phyloP scores from a whole-genome alignment of 2,329 filamentous ascomycete species.

The Exophiala dermatitidis region DNA sequence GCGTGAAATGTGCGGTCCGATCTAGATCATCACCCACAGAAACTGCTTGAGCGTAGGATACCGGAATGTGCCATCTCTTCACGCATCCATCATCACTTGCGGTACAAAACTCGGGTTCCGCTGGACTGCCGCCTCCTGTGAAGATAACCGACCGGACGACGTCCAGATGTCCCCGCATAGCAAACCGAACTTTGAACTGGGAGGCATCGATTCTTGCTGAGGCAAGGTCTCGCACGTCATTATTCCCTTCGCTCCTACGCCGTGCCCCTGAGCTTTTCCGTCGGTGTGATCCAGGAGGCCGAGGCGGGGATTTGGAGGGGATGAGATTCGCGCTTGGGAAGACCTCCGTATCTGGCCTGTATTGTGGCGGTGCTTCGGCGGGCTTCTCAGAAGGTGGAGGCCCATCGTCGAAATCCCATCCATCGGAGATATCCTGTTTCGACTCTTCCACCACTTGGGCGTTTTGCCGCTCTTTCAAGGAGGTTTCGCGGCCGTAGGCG shows the following conservation, averaged over 20 bases:
- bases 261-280: constrained; percentile 73
- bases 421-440: constrained; percentile 55
- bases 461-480: constrained; percentile 38
- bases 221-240: constrained; percentile 51
- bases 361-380: constrained; percentile 46
- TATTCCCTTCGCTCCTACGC: constrained; percentile 54
- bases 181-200: constrained; percentile 88
- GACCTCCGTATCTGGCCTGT: constrained; percentile 73
- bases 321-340: constrained; percentile 77
- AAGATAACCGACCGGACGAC: constrained; percentile 93
- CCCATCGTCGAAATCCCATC: constrained; percentile 88
- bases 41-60: constrained; percentile 50
- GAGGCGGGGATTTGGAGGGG: constrained; percentile 70
- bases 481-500: constrained; percentile 48
- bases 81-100: constrained; percentile 91
- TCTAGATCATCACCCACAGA: constrained; percentile 71
- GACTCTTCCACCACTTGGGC: constrained; percentile 35
- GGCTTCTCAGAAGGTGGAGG: constrained; percentile 42
- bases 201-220: constrained; percentile 58
- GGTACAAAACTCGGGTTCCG: constrained; percentile 94
- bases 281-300: constrained; percentile 57
- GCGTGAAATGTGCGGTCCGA: constrained; percentile 88
- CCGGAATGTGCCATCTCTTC: constrained; percentile 92
- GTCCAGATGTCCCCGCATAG: constrained; percentile 83
- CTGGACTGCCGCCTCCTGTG: constrained; percentile 88